Percentiles rank a stretch among this genome's conserved stretches.
phyloP scores from a whole-genome alignment of 495 filamentous ascomycete species.

The Talaromyces trachyspermus region DNA sequence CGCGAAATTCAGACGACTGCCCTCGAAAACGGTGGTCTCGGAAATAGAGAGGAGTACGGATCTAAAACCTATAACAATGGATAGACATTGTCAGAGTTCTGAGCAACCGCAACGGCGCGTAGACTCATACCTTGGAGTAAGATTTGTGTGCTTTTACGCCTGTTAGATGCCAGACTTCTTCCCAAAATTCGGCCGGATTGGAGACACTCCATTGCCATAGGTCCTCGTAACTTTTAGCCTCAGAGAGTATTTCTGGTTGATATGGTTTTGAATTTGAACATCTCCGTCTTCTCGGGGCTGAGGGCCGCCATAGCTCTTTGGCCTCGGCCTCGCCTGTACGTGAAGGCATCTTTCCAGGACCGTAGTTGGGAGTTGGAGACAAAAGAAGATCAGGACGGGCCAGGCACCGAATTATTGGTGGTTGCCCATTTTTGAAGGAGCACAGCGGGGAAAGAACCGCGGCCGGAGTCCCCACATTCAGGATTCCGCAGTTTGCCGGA shows the following conservation, averaged over 20 bases:
- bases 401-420: too few relatives aligned
- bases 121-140: slow-evolving; percentile 46
- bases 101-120: too few relatives aligned
- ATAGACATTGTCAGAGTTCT: too few relatives aligned
- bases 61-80: slow-evolving; percentile 73
- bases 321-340: slow-evolving; percentile 10
- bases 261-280: slow-evolving; percentile 61
- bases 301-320: slow-evolving; percentile 64
- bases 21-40: slow-evolving; percentile 77
- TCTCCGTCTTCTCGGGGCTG: slow-evolving; percentile 59
- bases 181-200: slow-evolving; percentile 73
- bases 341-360: slow-evolving; percentile 20
- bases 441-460: too few relatives aligned
- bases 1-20: slow-evolving; percentile 77
- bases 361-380: background rate
- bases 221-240: slow-evolving; percentile 56
- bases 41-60: slow-evolving; percentile 63
- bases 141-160: slow-evolving; percentile 60
- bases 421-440: too few relatives aligned
- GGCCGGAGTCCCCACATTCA: too few relatives aligned
- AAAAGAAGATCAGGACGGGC: background rate
- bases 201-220: slow-evolving; percentile 81
- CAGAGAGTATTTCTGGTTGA: slow-evolving; percentile 60
- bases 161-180: slow-evolving; percentile 74
- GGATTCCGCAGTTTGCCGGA: too few relatives aligned